Conservation (phyloP, 805 yeast genomes). For the Lipomyces mesembrius region DNA sequence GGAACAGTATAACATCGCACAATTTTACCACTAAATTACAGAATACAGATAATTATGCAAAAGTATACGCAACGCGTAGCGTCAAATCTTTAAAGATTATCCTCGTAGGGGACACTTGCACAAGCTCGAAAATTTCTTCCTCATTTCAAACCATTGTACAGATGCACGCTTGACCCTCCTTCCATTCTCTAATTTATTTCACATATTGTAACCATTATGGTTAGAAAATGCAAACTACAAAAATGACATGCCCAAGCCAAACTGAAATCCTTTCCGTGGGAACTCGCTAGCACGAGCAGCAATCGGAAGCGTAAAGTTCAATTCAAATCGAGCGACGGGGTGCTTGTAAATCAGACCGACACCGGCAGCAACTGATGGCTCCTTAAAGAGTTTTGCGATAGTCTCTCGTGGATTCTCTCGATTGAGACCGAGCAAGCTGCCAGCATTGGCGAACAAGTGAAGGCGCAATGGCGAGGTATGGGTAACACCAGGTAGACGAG, state of each 20-base stretch:
- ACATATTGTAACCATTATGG: neutral
- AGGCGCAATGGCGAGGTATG: constrained; percentile 58
- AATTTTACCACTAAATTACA: too few species aligned
- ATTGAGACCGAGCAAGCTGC: constrained; percentile 52
- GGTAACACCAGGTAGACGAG: constrained; percentile 61
- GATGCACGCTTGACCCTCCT: neutral
- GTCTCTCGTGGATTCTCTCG: constrained; percentile 33
- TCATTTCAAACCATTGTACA: neutral
- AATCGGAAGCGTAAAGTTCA: constrained; percentile 66
- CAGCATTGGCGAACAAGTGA: constrained; percentile 69
- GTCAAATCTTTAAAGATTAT: too few species aligned
- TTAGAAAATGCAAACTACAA: constrained; percentile 46
- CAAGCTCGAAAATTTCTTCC: neutral
- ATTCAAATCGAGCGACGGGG: constrained; percentile 69
- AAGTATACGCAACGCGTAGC: too few species aligned
- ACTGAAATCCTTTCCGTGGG: constrained; percentile 66
- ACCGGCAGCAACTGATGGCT: constrained; percentile 61
- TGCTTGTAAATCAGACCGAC: constrained; percentile 64
- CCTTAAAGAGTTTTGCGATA: constrained; percentile 43
- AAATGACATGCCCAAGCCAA: constrained; percentile 66
- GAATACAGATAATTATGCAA: too few species aligned
- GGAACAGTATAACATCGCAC: too few species aligned
- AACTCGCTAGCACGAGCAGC: constrained; percentile 56
- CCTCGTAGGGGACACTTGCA: neutral
- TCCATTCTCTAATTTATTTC: neutral